These are phyloP conservation scores for Vitis hybrid DNA, from an alignment of 177 flowering plant species.

Conservation along the genomic window DNA sequence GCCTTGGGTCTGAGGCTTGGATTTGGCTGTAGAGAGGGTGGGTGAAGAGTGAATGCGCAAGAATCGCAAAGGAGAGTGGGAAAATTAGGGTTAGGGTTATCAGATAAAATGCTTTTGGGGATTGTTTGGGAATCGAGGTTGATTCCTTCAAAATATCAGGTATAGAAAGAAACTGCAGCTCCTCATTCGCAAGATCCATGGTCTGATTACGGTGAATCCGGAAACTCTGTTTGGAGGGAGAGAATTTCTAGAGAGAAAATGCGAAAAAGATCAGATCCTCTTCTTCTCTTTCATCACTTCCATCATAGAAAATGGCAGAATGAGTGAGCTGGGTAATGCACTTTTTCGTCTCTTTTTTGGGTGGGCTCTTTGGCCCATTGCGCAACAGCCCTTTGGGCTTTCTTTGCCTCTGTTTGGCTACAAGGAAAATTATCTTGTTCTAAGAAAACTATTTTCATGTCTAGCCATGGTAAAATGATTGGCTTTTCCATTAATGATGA, in stretches of 20 bases:
- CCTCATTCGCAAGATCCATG: conserved; percentile 52
- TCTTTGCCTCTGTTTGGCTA: too few relatives aligned
- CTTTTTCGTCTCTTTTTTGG: background rate
- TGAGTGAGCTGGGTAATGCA: background rate
- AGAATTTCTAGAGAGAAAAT: background rate
- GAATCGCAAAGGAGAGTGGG: conserved; percentile 93
- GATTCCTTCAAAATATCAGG: conserved; percentile 50
- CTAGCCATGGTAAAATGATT: too few relatives aligned
- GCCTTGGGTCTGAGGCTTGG: conserved; percentile 20
- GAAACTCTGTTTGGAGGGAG: background rate
- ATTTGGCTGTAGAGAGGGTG: conserved; percentile 64
- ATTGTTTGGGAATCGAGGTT: conserved; percentile 45
- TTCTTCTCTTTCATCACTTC: too few relatives aligned
- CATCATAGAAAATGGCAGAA: background rate
- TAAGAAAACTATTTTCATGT: too few relatives aligned
- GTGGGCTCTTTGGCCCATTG: background rate
- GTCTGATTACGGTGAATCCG: background rate
- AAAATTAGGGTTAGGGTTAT: conserved; percentile 83
- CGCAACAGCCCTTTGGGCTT: too few relatives aligned
- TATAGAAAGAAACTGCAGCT: conserved; percentile 43
- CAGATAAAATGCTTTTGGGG: conserved; percentile 61
- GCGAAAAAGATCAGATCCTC: background rate
- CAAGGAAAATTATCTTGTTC: too few relatives aligned
- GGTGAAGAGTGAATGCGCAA: conserved; percentile 91
- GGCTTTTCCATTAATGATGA: too few relatives aligned